phyloP scores from a whole-genome alignment of 805 yeast genomes.

The Barnettozyma pratensis region DNA sequence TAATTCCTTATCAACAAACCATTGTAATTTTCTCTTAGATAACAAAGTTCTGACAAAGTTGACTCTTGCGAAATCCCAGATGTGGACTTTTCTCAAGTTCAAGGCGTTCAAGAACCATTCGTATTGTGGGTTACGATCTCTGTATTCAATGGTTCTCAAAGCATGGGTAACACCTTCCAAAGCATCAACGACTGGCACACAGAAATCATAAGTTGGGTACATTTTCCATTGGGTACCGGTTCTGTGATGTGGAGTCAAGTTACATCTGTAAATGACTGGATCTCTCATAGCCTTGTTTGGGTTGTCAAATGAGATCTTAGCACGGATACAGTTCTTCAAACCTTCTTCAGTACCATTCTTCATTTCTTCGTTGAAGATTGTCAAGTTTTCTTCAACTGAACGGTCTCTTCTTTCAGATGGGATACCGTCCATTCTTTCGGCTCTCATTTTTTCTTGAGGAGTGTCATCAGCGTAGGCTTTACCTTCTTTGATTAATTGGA shows the following conservation, averaged over 20 bases:
- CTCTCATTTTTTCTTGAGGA: conserved; percentile 91
- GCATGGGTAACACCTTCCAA: conserved; percentile 98
- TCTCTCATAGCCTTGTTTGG: conserved; percentile 94
- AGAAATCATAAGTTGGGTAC: conserved; percentile 98
- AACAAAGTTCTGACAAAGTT: conserved; percentile 93
- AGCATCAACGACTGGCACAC: conserved; percentile 95
- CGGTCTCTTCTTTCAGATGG: conserved; percentile 90
- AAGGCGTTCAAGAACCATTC: conserved; percentile 90
- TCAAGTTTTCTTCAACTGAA: conserved; percentile 85
- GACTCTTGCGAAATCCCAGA: conserved; percentile 98
- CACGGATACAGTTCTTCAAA: conserved; percentile 87
- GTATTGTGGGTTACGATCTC: conserved; percentile 98
- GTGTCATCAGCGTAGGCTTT: conserved; percentile 98
- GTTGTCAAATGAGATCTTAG: conserved; percentile 89
- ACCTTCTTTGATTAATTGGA: conserved; percentile 88
- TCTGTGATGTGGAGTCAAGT: conserved; percentile 96
- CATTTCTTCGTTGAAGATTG: conserved; percentile 87
- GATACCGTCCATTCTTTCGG: conserved; percentile 97
- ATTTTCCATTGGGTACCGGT: conserved; percentile 92
- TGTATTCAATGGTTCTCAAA: conserved; percentile 94
- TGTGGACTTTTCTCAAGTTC: conserved; percentile 82
- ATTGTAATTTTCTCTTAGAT: conserved; percentile 96
- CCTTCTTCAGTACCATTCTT: conserved; percentile 92
- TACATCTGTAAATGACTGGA: conserved; percentile 97
- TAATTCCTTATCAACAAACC: conserved; percentile 92